A percentile compares a stretch with the other conserved stretches of the same genome.
Evolutionary conservation across 2,329 filamentous ascomycete genomes (phyloP).

Genomic region (Alternaria angustiovoidea): DNA sequence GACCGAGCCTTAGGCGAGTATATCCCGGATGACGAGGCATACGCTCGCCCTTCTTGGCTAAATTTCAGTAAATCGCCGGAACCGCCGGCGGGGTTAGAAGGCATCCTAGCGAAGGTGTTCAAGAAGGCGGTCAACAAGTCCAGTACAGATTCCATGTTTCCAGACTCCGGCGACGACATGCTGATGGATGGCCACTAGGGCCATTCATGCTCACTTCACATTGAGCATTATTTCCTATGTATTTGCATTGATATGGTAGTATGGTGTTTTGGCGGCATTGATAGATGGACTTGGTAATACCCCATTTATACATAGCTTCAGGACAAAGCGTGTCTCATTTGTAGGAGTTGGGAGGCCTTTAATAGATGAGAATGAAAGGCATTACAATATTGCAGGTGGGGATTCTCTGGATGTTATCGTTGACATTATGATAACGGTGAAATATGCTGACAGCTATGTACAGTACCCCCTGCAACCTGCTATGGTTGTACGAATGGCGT

Average conservation of each 20-base stretch:
- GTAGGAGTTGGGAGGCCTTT: constrained; percentile 9
- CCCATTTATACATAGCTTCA: constrained; percentile 18
- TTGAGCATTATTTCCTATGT: constrained; percentile 1
- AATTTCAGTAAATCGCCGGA: neutral
- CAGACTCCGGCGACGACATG: constrained; percentile 11
- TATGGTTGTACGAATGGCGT: neutral
- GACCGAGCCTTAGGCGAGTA: constrained; percentile 2
- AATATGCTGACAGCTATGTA: neutral
- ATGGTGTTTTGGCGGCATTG: constrained; percentile 8
- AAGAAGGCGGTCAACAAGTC: neutral
- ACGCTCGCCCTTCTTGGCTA: neutral
- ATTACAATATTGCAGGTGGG: neutral
- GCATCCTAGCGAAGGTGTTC: neutral
- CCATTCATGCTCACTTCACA: neutral
- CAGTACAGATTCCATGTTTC: constrained; percentile 19
- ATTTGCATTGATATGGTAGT: constrained; percentile 18
- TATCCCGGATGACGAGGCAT: neutral
- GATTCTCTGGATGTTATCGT: neutral
- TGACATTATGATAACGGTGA: neutral
- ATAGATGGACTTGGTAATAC: constrained; percentile 27
- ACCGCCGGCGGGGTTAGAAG: neutral
- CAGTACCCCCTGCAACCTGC: neutral
- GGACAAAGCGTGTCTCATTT: constrained; percentile 14
- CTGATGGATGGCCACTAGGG: neutral
- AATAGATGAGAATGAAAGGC: constrained; percentile 12